Evolutionary conservation across 1,284 basidiomycete species (phyloP), one percentile per base, ranked within the genome.

Genomic region (Entoloma clypeatum): DNA sequence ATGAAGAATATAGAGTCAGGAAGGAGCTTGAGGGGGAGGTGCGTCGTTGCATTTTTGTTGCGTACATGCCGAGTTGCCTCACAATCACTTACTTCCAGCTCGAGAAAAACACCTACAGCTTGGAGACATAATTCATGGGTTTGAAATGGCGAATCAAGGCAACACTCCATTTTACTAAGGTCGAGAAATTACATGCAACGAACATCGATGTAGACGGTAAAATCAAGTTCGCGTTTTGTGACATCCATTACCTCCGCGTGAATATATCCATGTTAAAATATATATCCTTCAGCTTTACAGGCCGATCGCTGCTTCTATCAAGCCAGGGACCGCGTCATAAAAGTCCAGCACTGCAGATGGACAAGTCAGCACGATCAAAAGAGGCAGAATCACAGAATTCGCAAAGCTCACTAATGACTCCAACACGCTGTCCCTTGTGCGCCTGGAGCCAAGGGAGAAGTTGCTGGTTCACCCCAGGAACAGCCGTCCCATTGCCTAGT

Each of bases 21-120:
- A 72, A 68, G 48, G 79, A 86, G 49, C 68, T 93, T 18, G 89
- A 92, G 56, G 58, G 74, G 9, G 88, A 92, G 76, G 89, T 88
- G 52, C 35, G 77, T 64, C 22, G 23, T 11, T 28, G 9, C 16
- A 17, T 14, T 28, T 22, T 9, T 23, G 10, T 11, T 8, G 9
- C 11, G 34, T 34, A 8, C 18, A 13, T 18, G 13, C 21, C 13
- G 10, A 14, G 9, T 22, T 17, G 16, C 17, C 19, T 7, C 23
- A 23, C 10, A 10, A 11, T 18, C 13, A 30, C 21, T 17, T 35
- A 8, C 18, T 32, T 25, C 3, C 19, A 52, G 50, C 33, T 52
- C 18, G 50, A 52, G 33, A 52, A 52, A 37, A 52, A 52, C 19
- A 52, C 50, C 3, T 52, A 52, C 39, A 52, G 47, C 17, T 33